Evolutionary conservation across 2,329 filamentous ascomycete genomes (phyloP).

Genomic region (Neonectria punicea): DNA sequence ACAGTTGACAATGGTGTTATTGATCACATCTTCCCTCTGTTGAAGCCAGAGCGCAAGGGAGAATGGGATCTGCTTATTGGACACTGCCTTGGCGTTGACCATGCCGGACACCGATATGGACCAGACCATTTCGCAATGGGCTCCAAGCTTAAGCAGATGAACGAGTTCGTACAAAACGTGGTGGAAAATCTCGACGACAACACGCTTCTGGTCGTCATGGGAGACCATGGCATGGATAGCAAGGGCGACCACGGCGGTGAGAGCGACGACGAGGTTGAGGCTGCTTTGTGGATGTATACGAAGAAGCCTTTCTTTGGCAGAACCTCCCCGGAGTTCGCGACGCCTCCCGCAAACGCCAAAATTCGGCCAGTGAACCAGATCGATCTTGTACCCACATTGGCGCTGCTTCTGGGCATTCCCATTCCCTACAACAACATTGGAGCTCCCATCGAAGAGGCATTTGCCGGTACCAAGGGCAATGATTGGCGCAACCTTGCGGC

Average conservation of each 20-base stretch:
- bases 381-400: slow-evolving; percentile 91
- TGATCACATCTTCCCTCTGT: slow-evolving; percentile 87
- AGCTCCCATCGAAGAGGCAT: slow-evolving; percentile 92
- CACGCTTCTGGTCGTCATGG: slow-evolving; percentile 94
- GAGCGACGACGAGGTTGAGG: slow-evolving; percentile 94
- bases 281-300: slow-evolving; percentile 98
- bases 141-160: slow-evolving; percentile 91
- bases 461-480: slow-evolving; percentile 74
- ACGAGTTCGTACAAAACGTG: slow-evolving; percentile 78
- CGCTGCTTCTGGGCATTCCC: slow-evolving; percentile 87
- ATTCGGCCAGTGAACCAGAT: slow-evolving; percentile 84
- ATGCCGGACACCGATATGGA: slow-evolving; percentile 95
- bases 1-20: slow-evolving; percentile 96
- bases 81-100: slow-evolving; percentile 94
- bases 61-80: slow-evolving; percentile 96
- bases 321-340: slow-evolving; percentile 66
- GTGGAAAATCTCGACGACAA: slow-evolving; percentile 80
- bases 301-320: slow-evolving; percentile 87
- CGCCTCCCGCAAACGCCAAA: slow-evolving; percentile 78
- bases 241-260: slow-evolving; percentile 99
- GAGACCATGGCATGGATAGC: slow-evolving; percentile 98
- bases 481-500: slow-evolving; percentile 81
- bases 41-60: slow-evolving; percentile 70
- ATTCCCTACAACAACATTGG: slow-evolving; percentile 98
- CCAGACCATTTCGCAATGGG: slow-evolving; percentile 93